Base-by-base conservation (phyloP, 2,329 filamentous ascomycete genomes). In the Colletotrichum sp. region DNA sequence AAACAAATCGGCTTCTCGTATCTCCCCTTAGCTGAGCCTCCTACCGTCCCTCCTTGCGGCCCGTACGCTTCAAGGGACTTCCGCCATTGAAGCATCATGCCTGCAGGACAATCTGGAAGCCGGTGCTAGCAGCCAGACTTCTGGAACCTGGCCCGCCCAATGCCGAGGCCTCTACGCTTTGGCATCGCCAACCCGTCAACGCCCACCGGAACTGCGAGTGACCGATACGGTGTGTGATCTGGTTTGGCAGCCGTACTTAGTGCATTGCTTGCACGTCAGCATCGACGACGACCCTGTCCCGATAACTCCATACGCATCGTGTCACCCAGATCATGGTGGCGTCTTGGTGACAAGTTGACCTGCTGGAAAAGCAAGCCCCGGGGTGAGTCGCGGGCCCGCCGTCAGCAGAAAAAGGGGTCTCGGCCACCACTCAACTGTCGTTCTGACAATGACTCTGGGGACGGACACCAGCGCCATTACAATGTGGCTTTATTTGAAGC, bases 321-420 rank as follows among this genome's bases (percentile, higher is more conserved):
- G 61, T 32, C 25, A 52, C n/a, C 39, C 52, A 16, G 30, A 48
- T 19, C 34, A 66, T 28, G n/a, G 55, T 73, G 32, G 63, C 69
- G 63, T 63, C 30, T 39, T 64, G 8, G 30, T 57, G 70, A 44
- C 70, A 64, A 70, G n/a, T 69, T 32, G 55, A 59, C 48, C 48
- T 52, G 44, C 25, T 70, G 15, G 36, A 70, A 32, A 28, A 63
- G 25, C 55, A 61, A 32, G 22, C 22, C 57, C 19, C 32, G 28
- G 28, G 22, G 34, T 59, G 59, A 59, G 30, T 55, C 32, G 60
- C 13, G 34, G 22, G 22, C 52, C 22, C 72, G 52, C 72, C 52
- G 55, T 34, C 69, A 39, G 61, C 60, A 28, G 36, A 30, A 57
- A 71, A 75, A 75, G 72, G 68, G 55, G 61, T 67, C 72, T 72